Conservation (phyloP, 306 rosid species). For the Dalbergia cultrata region DNA sequence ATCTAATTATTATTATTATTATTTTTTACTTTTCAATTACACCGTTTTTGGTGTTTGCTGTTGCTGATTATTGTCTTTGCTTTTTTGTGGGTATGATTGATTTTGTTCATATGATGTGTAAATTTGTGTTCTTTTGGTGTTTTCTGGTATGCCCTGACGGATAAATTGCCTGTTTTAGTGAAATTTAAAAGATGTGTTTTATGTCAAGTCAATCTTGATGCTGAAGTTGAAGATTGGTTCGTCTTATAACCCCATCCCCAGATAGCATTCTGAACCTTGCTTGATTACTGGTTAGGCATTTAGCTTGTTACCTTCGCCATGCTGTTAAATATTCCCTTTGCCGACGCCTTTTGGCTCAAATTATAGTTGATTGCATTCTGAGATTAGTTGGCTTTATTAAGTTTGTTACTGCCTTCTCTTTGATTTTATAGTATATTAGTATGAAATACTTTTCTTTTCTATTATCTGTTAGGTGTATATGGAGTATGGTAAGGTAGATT, state of each 20-base stretch:
- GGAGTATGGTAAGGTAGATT: conserved; percentile 25
- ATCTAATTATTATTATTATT: neutral
- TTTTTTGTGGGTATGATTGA: conserved; percentile 31
- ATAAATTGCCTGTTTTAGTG: conserved; percentile 14
- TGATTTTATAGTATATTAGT: neutral
- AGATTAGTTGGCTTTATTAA: neutral
- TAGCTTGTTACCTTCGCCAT: neutral
- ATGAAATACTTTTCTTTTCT: conserved; percentile 8
- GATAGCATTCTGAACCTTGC: conserved; percentile 1
- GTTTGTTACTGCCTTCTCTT: conserved; percentile 22
- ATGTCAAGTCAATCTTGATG: conserved; percentile 5
- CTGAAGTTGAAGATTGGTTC: neutral
- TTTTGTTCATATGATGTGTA: neutral
- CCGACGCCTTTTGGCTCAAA: no score
- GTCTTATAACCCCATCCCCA: neutral
- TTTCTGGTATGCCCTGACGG: neutral
- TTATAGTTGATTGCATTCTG: neutral
- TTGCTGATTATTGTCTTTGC: neutral
- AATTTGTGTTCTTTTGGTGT: conserved; percentile 14
- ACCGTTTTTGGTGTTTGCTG: neutral
- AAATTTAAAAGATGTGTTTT: conserved; percentile 2
- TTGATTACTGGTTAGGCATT: neutral
- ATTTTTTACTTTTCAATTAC: neutral
- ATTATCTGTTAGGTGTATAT: conserved; percentile 16
- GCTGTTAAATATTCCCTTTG: neutral